Base-by-base conservation (phyloP, 176 grass and related monocot genomes). In the Lolium perenne region DNA sequence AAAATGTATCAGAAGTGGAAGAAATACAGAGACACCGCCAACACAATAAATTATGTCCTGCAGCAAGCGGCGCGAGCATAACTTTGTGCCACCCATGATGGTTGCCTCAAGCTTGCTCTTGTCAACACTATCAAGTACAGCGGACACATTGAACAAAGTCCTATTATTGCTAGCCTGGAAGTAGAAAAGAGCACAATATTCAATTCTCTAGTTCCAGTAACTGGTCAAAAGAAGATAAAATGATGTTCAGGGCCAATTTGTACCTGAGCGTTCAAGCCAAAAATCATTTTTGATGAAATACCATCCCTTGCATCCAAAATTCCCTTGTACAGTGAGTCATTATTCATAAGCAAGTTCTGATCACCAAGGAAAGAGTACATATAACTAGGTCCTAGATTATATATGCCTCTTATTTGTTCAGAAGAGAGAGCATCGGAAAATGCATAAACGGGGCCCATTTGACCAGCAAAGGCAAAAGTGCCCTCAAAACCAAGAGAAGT, bases 41-140 rank as follows among this genome's bases (percentile, higher is more conserved):
- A 98, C 96, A 91, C 96, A 98, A 58, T 98, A 98, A 75, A 98
- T 95, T 80, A 98, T 98, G 35, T 98, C 96, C 78, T 98, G 92
- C 82, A 95, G 84, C 82, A 98, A 85, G 56, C 90, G 90, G 7
- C 93, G 81, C 18, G 96, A 92, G 59, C 93, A 98, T 86, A 98
- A 81, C 60, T 94, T 98, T 69, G 96, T 98, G 23, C 96, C 96
- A 43, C 88, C 71, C 91, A 94, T 92, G 74, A 93, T 84, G 81
- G 76, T 94, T 58, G 96, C 96, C 86, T 95, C 88, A 91, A 95
- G 89, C 62, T 77, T 87, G 78, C 84, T 92, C 83, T 95, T 98
- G 82, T 98, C 95, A 82, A 85, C 83, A 87, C 70, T 79, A 79
- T 98, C 96, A 74, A 83, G 66, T 79, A 85, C 77, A 84, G 88